Base-by-base conservation (phyloP, 179 eudicot species). In the Spergularia azorica region DNA sequence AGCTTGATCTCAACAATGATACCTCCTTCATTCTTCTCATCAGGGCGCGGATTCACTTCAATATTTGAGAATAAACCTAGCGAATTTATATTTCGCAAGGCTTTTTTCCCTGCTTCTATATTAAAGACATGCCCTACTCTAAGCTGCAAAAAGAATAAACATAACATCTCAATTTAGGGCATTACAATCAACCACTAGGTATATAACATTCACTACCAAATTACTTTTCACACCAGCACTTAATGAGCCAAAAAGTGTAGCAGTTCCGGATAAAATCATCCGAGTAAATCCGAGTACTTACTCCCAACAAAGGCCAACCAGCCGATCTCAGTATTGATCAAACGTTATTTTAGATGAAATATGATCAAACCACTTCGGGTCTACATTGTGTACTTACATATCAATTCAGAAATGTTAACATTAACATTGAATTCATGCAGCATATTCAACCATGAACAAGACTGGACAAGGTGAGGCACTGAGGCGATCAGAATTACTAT, bases 51-150 rank as follows among this genome's bases (percentile, higher is more conserved):
- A 76, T 95, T 91, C 70, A 95, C 97, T 83, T 95, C 99, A 76
- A 95, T 95, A 74, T 93, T 95, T 55, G 99, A 95, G 84, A 95
- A 95, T 71, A 95, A 84, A 32, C 92, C 92, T 69, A 95, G 83
- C 3, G 97, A 87, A 83, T 93, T 95, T 78, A 95, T 88, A 81
- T 95, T 95, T 79, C 97, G 89, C 78, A 95, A 79, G 60, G 99
- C 97, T 87, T 91, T 95, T 81, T 95, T 93, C 72, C 97, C 99
- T 52, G 97, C 97, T 88, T 95, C 97, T 68, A 93, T 93, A 78
- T 95, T 95, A 63, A 91, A 95, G 67, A 91, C 90, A 72, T 88
- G 83, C 43, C 99, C 97, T 74, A 85, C 87, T 71, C 90, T 88
- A 77, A 95, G 97, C 99, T 95, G 94, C 78, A 86, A 69, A 36